Conservation (phyloP, 2,329 filamentous ascomycete species). For the Elsinoe fawcettii region DNA sequence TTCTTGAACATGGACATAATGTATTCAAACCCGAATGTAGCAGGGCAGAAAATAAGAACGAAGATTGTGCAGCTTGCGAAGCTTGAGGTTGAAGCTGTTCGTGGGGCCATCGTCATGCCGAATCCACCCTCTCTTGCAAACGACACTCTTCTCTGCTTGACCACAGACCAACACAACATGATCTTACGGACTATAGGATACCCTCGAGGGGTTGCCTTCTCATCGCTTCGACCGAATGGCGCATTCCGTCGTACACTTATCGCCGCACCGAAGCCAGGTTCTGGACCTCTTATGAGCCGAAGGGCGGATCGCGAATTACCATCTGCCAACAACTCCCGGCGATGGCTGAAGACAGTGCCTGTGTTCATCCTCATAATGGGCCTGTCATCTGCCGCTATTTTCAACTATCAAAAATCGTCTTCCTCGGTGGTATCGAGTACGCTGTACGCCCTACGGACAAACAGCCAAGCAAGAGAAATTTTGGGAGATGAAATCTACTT, state of each 20-base stretch:
- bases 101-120: slow-evolving; percentile 5
- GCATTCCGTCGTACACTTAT: slow-evolving; percentile 36
- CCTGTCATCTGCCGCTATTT: slow-evolving; percentile 72
- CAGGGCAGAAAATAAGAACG: background rate
- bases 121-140: background rate
- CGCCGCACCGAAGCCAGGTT: slow-evolving; percentile 42
- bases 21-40: background rate
- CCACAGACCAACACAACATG: background rate
- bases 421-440: slow-evolving; percentile 74
- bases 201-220: background rate
- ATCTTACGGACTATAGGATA: background rate
- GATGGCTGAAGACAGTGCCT: slow-evolving; percentile 58
- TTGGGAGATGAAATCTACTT: slow-evolving; percentile 65
- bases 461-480: slow-evolving; percentile 61
- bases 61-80: background rate
- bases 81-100: slow-evolving; percentile 8
- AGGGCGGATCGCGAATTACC: slow-evolving; percentile 48
- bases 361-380: slow-evolving; percentile 69
- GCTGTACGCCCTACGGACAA: slow-evolving; percentile 84
- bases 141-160: background rate
- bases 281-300: slow-evolving; percentile 46
- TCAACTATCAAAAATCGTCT: slow-evolving; percentile 98
- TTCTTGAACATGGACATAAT: slow-evolving; percentile 40
- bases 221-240: background rate
- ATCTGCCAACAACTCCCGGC: slow-evolving; percentile 29